Evolutionary conservation across 1,284 basidiomycete genomes (phyloP).

Genomic region (Ganoderma meredithae): DNA sequence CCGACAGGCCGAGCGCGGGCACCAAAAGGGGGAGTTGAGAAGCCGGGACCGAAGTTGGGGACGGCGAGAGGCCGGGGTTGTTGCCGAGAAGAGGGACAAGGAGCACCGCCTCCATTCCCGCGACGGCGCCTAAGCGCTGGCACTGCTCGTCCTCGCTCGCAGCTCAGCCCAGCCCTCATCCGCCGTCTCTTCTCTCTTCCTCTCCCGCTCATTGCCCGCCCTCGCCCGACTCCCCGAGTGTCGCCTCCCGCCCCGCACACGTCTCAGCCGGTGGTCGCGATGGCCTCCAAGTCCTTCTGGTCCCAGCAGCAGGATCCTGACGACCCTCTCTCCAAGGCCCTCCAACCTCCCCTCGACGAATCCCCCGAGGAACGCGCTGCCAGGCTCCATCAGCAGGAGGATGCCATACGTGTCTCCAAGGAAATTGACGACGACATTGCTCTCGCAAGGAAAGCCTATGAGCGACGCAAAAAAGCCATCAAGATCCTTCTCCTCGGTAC

Average conservation of each 20-base stretch:
- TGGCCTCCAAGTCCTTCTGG: constrained; percentile 28
- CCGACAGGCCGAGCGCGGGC: background rate
- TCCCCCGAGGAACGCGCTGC: constrained; percentile 50
- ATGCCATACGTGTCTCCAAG: constrained; percentile 53
- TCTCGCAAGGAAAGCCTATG: constrained; percentile 56
- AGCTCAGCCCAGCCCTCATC: background rate
- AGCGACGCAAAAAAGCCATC: constrained; percentile 62
- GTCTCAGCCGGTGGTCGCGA: constrained; percentile 10
- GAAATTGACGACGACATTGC: constrained; percentile 66
- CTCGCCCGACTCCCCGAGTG: background rate
- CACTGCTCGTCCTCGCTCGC: background rate
- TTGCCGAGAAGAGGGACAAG: background rate
- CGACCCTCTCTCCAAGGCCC: constrained; percentile 44
- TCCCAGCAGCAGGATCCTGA: constrained; percentile 36
- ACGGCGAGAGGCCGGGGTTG: background rate
- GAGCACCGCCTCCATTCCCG: background rate
- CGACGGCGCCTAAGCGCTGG: background rate
- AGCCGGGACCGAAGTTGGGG: background rate
- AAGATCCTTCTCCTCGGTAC: constrained; percentile 71
- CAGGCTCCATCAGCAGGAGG: constrained; percentile 51
- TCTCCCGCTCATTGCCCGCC: background rate
- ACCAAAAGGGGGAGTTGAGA: background rate
- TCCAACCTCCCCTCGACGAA: constrained; percentile 51
- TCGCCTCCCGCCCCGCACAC: no score
- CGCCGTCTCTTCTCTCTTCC: constrained; percentile 4